Conservation (phyloP, 495 filamentous ascomycete species). For the Paragyromitra xinjiangensis region DNA sequence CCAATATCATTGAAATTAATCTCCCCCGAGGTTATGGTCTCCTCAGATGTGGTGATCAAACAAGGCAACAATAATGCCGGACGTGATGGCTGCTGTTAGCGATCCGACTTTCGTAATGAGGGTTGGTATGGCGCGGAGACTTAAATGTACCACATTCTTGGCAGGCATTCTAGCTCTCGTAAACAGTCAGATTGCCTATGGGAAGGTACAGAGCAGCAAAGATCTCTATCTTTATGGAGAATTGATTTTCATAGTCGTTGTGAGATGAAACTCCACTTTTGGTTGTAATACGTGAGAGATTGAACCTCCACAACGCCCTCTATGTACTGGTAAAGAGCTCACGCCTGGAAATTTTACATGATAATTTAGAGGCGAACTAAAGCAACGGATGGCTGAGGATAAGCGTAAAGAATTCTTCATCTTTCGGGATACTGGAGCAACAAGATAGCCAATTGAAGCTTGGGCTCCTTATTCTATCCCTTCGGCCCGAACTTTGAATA, state of each 20-base stretch:
- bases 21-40: not conserved
- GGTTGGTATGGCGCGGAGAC: not conserved
- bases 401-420: not conserved
- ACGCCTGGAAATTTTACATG: not conserved
- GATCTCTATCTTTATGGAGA: not conserved
- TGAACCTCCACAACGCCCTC: not conserved
- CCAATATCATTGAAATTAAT: not conserved
- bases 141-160: not conserved
- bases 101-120: not conserved
- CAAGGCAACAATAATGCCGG: constrained; percentile 1
- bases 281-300: not conserved
- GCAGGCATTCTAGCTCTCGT: not conserved
- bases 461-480: not conserved
- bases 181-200: not conserved
- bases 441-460: not conserved
- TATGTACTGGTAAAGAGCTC: not conserved
- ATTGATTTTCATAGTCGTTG: not conserved
- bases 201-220: not conserved
- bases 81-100: not conserved
- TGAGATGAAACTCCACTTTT: not conserved
- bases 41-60: not conserved
- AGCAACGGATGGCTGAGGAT: not conserved
- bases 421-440: not conserved
- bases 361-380: constrained; percentile 2
- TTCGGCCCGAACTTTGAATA: too few species aligned